Conservation (phyloP, 805 yeast species). For the Candida verbasci region DNA sequence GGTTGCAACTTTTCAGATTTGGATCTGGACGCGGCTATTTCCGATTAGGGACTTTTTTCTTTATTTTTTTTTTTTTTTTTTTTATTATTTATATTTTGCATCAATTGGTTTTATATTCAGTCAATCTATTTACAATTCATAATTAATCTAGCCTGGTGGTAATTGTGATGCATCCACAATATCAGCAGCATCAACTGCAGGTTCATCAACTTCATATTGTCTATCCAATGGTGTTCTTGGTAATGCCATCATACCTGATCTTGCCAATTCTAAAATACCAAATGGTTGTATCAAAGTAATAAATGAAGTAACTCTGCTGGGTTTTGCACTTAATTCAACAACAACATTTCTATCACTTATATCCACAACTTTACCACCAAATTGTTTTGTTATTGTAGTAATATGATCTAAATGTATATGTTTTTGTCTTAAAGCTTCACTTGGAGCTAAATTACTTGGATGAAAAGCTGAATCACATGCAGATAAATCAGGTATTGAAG, state of each 20-base stretch:
- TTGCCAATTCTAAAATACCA: slow-evolving; percentile 92
- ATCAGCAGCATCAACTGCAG: slow-evolving; percentile 52
- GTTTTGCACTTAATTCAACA: slow-evolving; percentile 92
- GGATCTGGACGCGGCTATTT: too few species aligned
- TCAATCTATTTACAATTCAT: too few species aligned
- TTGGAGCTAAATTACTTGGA: slow-evolving; percentile 84
- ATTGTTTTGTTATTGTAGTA: slow-evolving; percentile 72
- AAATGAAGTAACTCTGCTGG: slow-evolving; percentile 81
- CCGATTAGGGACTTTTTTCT: too few species aligned
- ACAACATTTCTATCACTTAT: slow-evolving; percentile 90
- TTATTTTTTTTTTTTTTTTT: too few species aligned
- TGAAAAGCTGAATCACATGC: slow-evolving; percentile 57
- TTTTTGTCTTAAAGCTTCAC: slow-evolving; percentile 92
- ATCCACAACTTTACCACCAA: slow-evolving; percentile 91
- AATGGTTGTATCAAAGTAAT: slow-evolving; percentile 89
- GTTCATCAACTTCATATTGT: slow-evolving; percentile 43
- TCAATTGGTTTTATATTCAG: too few species aligned
- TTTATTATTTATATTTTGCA: too few species aligned
- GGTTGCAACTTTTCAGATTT: too few species aligned
- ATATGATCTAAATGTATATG: slow-evolving; percentile 85
- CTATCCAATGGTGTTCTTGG: slow-evolving; percentile 88
- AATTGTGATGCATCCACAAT: slow-evolving; percentile 83
- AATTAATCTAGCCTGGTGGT: slow-evolving; percentile 92
- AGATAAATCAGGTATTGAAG: slow-evolving; percentile 39
- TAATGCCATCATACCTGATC: slow-evolving; percentile 98